Percentiles rank a stretch among this genome's conserved stretches.
These are phyloP conservation scores for Smittium culicis DNA, from an alignment of 371 early-diverging fungal species.

Conservation along the genomic window DNA sequence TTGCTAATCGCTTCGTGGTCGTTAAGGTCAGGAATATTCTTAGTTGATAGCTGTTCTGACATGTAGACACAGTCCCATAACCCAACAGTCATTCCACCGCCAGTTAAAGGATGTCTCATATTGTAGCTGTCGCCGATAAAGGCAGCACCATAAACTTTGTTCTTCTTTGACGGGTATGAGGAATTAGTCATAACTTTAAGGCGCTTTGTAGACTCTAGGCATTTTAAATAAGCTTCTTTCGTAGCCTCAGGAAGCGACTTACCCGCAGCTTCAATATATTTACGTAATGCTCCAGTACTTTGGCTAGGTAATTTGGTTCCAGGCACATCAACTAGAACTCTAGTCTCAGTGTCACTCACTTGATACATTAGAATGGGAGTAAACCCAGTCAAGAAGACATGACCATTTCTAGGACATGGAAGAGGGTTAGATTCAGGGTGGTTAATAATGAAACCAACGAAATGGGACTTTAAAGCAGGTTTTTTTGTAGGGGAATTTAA, in stretches of 20 bases:
- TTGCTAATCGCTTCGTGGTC: constrained; percentile 32
- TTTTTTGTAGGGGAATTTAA: constrained; percentile 11
- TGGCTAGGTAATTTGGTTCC: constrained; percentile 57
- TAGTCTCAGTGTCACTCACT: constrained; percentile 73
- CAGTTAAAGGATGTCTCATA: constrained; percentile 88
- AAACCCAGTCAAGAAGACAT: constrained; percentile 70
- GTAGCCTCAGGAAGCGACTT: constrained; percentile 15
- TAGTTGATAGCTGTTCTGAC: constrained; percentile 32
- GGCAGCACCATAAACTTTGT: constrained; percentile 51
- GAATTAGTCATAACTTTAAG: constrained; percentile 80
- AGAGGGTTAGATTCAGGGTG: constrained; percentile 44
- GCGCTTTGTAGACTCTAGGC: constrained; percentile 50
- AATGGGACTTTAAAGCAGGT: constrained; percentile 24
- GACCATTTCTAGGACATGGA: constrained; percentile 76
- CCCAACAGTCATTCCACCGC: constrained; percentile 93
- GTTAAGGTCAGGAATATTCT: constrained; percentile 36
- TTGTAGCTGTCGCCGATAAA: constrained; percentile 88
- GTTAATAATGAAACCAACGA: constrained; percentile 36
- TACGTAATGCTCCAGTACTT: constrained; percentile 45
- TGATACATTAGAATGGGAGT: constrained; percentile 90
- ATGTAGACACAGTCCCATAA: constrained; percentile 72
- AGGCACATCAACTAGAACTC: constrained; percentile 85
- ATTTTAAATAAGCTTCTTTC: constrained; percentile 44
- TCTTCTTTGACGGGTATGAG: constrained; percentile 55
- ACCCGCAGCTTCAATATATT: constrained; percentile 37